Evolutionary conservation across 306 rosid genomes (phyloP).

Genomic region (Ceratonia siliqua): DNA sequence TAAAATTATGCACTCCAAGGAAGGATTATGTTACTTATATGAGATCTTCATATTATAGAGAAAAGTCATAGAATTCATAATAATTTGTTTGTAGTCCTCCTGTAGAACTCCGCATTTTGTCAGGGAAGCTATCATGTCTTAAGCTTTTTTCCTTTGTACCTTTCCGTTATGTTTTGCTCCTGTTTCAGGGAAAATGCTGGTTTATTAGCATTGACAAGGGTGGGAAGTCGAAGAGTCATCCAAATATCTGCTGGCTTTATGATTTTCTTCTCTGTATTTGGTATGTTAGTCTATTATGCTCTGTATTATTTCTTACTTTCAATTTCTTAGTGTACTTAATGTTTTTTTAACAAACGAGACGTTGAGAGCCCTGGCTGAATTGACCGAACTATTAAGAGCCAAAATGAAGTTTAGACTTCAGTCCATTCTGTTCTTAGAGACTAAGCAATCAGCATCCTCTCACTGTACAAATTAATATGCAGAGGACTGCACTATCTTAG

Average conservation of each 20-base stretch:
- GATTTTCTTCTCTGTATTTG: conserved; percentile 83
- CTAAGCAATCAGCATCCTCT: too few relatives aligned
- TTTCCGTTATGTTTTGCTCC: background rate
- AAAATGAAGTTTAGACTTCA: too few relatives aligned
- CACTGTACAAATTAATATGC: background rate
- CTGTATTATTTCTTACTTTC: background rate
- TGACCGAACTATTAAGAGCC: too few relatives aligned
- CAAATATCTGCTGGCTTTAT: conserved; percentile 84
- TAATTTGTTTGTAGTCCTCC: too few relatives aligned
- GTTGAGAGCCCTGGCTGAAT: too few relatives aligned
- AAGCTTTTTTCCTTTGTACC: background rate
- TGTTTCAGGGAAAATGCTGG: conserved; percentile 64
- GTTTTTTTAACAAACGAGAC: too few relatives aligned
- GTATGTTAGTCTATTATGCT: conserved; percentile 38
- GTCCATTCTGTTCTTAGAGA: too few relatives aligned
- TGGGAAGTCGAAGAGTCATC: conserved; percentile 86
- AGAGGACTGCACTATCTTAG: background rate
- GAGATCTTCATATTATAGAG: background rate
- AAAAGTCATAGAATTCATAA: too few relatives aligned
- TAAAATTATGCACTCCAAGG: background rate
- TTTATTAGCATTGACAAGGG: conserved; percentile 77
- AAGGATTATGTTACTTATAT: background rate
- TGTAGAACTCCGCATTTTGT: too few relatives aligned
- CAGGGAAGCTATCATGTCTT: background rate
- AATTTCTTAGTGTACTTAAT: background rate